Percentiles rank a stretch among this genome's conserved stretches.
Conservation (phyloP, 495 filamentous ascomycete species). For the Aspergillus baeticus region DNA sequence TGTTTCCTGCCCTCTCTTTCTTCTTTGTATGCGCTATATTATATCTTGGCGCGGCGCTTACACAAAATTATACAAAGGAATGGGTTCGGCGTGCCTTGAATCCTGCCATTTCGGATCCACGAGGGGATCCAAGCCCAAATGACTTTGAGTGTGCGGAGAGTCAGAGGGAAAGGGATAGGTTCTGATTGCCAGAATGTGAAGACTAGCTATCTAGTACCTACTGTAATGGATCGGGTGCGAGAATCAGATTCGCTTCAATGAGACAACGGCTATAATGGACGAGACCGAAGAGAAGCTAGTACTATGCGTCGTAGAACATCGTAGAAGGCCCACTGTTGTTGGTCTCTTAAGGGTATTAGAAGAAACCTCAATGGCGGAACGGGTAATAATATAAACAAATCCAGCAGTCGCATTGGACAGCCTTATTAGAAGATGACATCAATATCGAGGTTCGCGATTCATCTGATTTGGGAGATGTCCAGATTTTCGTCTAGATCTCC, state of each 20-base stretch:
- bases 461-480: constrained; percentile 21
- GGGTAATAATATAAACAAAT: not conserved
- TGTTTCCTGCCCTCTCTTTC: not conserved
- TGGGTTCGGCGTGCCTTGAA: constrained; percentile 26
- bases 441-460: not conserved
- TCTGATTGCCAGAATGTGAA: not conserved
- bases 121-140: constrained; percentile 23
- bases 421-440: not conserved
- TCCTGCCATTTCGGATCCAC: constrained; percentile 27
- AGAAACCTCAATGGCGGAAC: not conserved
- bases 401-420: not conserved
- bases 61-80: constrained; percentile 17
- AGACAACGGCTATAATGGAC: constrained; percentile 1
- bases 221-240: not conserved
- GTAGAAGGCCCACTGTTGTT: not conserved
- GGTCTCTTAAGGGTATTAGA: not conserved
- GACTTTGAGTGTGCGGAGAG: constrained; percentile 31
- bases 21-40: not conserved
- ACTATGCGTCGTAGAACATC: constrained; percentile 9
- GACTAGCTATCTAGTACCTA: no score
- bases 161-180: constrained; percentile 14
- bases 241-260: not conserved
- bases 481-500: constrained; percentile 43
- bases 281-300: not conserved
- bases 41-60: not conserved